A percentile compares a stretch with the other conserved stretches of the same genome.
These are phyloP conservation scores for Glycine latifolia DNA, from an alignment of 306 rosid species.

Conservation along the genomic window DNA sequence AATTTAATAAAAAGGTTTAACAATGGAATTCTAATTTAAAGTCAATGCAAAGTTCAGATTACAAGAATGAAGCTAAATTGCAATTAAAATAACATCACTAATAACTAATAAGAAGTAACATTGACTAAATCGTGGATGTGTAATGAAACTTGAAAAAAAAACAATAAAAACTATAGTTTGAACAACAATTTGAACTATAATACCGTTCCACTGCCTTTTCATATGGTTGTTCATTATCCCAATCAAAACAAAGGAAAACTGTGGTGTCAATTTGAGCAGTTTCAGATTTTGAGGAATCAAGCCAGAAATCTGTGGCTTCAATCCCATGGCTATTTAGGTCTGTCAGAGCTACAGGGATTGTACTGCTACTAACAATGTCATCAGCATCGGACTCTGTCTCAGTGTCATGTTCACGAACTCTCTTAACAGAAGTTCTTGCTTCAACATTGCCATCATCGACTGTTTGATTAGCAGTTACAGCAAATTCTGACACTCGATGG, in stretches of 20 bases:
- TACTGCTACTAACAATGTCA: slow-evolving; percentile 69
- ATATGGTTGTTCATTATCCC: slow-evolving; percentile 97
- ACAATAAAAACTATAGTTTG: slow-evolving; percentile 9
- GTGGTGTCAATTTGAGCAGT: slow-evolving; percentile 76
- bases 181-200: slow-evolving; percentile 39
- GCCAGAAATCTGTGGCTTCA: slow-evolving; percentile 66
- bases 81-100: slow-evolving; percentile 9
- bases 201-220: slow-evolving; percentile 93
- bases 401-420: slow-evolving; percentile 82
- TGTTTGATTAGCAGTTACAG: slow-evolving; percentile 76
- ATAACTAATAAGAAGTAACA: slow-evolving; percentile 31
- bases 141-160: slow-evolving; percentile 1
- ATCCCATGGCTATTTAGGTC: slow-evolving; percentile 62
- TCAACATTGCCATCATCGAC: slow-evolving; percentile 59
- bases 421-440: slow-evolving; percentile 80
- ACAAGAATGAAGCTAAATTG: slow-evolving; percentile 36
- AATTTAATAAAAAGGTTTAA: slow-evolving; percentile 22
- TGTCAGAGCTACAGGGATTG: slow-evolving; percentile 60
- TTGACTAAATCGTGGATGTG: slow-evolving; percentile 12
- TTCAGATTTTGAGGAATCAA: slow-evolving; percentile 71
- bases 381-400: slow-evolving; percentile 89
- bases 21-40: slow-evolving; percentile 11
- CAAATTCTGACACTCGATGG: slow-evolving; percentile 96
- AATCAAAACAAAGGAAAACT: slow-evolving; percentile 89
- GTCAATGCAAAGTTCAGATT: slow-evolving; percentile 36